Evolutionary conservation across 2,329 filamentous ascomycete species (phyloP).

Genomic region (Rhynchosporium agropyri): DNA sequence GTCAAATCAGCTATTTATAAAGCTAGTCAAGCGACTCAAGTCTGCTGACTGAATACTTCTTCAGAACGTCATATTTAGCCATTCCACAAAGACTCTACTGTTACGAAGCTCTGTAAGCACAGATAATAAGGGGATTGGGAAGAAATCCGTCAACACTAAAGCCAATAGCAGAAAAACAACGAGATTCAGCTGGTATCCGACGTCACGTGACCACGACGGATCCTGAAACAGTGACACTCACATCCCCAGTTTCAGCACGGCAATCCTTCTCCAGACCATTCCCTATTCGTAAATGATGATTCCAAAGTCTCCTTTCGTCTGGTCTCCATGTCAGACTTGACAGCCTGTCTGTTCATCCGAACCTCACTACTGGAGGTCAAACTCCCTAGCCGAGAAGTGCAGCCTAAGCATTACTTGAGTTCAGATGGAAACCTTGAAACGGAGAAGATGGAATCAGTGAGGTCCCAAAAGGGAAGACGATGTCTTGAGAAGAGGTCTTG

Average conservation of each 20-base stretch:
- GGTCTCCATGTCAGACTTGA: neutral
- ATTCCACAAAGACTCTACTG: too few species aligned
- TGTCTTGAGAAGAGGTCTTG: neutral
- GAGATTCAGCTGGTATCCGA: too few species aligned
- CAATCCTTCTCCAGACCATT: neutral
- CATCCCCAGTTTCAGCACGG: neutral
- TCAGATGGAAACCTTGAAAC: constrained; percentile 1
- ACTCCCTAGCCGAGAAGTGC: neutral
- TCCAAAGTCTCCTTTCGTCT: constrained; percentile 1
- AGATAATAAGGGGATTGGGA: too few species aligned
- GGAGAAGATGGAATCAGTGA: constrained; percentile 1
- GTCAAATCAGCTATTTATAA: too few species aligned
- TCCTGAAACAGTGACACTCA: neutral
- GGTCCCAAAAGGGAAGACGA: neutral
- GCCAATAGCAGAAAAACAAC: too few species aligned
- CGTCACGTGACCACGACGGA: neutral
- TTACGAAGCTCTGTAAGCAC: too few species aligned
- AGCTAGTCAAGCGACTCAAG: too few species aligned
- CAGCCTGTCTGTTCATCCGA: constrained; percentile 10
- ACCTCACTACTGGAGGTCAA: neutral
- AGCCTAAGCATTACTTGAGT: neutral
- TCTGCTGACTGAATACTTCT: too few species aligned
- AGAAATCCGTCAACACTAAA: neutral
- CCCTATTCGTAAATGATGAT: neutral
- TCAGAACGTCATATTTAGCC: too few species aligned